Base-by-base conservation (phyloP, 2,329 filamentous ascomycete genomes). In the Fusarium cyanostomum region DNA sequence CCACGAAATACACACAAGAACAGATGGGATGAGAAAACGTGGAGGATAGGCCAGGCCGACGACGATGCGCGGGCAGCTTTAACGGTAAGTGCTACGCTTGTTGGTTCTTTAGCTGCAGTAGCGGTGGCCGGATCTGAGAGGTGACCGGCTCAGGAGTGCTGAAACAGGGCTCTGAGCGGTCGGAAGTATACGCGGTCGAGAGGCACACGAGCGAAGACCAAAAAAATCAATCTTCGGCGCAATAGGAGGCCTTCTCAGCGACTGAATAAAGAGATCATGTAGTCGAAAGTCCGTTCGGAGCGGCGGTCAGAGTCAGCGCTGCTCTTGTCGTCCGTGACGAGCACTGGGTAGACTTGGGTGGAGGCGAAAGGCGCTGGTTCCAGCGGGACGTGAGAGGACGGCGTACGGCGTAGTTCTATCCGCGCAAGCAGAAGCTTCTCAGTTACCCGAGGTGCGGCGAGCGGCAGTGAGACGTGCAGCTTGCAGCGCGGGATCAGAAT, bases 271-370 rank as follows among this genome's bases (percentile, higher is more conserved):
- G 54, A 59, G 62, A 53, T 64, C 69, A 72, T 72, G 62, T 71
- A 71, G 60, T 58, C 62, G 51, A 53, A 31, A 64, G 54, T 56
- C 24, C 37, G 44, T 51, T 52, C 35, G 51, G 57, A 63, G 61
- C 64, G 55, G 68, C 60, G 68, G 66, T 71, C 62, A 70, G 64
- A 53, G 37, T 52, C 26, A 58, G 43, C 24, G 41, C 58, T 56
- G 51, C 57, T 63, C n/a, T n/a, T n/a, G n/a, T n/a, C 45, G 60
- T 62, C 44, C 60, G 65, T 58, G 56, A 69, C 64, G 57, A 64
- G 52, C 55, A 64, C 59, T 46, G 42, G 54, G 53, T 37, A 56
- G 56, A 53, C 51, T 50, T 57, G 52, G 61, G 69, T 57, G 68
- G 64, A 66, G 53, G 64, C 49, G 30, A 43, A 46, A 62, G 55